These are phyloP conservation scores for Cladosporium phlei DNA, from an alignment of 2,329 filamentous ascomycete species.

Conservation along the genomic window DNA sequence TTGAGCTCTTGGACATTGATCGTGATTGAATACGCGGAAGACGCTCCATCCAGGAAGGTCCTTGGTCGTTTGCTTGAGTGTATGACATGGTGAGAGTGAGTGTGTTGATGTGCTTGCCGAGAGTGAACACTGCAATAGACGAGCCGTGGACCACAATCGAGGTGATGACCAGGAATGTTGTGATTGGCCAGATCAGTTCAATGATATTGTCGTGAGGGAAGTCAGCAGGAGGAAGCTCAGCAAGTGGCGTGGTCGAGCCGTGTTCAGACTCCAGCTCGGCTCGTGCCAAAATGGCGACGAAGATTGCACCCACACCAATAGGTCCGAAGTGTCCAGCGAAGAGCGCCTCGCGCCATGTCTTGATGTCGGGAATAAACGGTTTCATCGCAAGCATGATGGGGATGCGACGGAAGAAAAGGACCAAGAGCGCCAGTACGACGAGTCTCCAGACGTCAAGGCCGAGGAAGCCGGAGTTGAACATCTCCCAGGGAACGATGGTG, in stretches of 20 bases:
- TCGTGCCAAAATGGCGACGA: conserved; percentile 85
- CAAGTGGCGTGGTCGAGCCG: conserved; percentile 64
- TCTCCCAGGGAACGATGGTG: conserved; percentile 92
- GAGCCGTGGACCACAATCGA: conserved; percentile 96
- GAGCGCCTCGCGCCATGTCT: conserved; percentile 94
- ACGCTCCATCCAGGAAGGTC: conserved; percentile 90
- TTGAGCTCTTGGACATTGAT: conserved; percentile 72
- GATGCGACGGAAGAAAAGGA: conserved; percentile 92
- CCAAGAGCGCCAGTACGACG: conserved; percentile 87
- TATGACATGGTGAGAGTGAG: conserved; percentile 94
- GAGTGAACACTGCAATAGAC: conserved; percentile 95
- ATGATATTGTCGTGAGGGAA: conserved; percentile 67
- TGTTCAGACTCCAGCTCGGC: conserved; percentile 76
- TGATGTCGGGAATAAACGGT: conserved; percentile 90
- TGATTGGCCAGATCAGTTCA: conserved; percentile 89
- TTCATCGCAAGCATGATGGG: conserved; percentile 91
- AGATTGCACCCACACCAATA: conserved; percentile 94
- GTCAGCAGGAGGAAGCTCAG: conserved; percentile 53
- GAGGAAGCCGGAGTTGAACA: conserved; percentile 70
- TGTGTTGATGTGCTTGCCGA: conserved; percentile 97
- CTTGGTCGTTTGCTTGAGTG: conserved; percentile 81
- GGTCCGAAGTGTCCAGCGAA: conserved; percentile 98
- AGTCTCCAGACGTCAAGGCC: conserved; percentile 83
- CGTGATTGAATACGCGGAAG: conserved; percentile 78
- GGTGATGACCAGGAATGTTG: conserved; percentile 85